Conservation (phyloP, 345 rosid genomes). For the Sisymbrium irio region DNA sequence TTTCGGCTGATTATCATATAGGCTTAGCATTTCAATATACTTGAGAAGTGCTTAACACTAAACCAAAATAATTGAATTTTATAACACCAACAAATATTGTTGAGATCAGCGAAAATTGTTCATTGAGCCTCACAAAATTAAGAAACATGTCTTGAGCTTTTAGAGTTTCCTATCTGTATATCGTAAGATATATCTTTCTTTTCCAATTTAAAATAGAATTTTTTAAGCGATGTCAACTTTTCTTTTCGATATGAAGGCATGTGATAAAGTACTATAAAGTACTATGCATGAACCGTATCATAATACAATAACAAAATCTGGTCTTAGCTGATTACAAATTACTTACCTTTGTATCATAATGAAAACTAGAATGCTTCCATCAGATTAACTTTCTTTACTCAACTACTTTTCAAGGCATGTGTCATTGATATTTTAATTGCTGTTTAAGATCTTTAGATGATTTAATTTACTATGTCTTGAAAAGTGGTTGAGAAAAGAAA, state of each 20-base stretch:
- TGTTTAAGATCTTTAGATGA: neutral
- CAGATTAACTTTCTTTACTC: neutral
- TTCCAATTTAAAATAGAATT: neutral
- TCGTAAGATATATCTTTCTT: neutral
- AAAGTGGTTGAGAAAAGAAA: too few species aligned
- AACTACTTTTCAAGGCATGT: neutral
- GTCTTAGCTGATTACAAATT: neutral
- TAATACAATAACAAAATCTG: neutral
- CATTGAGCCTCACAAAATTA: conserved; percentile 5
- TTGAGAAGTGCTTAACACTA: neutral
- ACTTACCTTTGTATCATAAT: neutral
- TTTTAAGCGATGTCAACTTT: neutral
- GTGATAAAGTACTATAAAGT: neutral
- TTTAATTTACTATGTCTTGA: neutral
- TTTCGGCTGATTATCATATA: neutral
- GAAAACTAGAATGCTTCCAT: neutral
- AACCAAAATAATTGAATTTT: neutral
- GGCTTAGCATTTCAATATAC: neutral
- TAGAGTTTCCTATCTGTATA: neutral
- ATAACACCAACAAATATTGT: neutral
- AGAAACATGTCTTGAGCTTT: neutral
- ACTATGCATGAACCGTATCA: conserved; percentile 4
- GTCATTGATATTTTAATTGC: neutral
- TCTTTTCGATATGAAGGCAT: neutral
- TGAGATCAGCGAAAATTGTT: neutral